phyloP scores from a whole-genome alignment of 805 yeast genomes.

The Yarrowia porcina region DNA sequence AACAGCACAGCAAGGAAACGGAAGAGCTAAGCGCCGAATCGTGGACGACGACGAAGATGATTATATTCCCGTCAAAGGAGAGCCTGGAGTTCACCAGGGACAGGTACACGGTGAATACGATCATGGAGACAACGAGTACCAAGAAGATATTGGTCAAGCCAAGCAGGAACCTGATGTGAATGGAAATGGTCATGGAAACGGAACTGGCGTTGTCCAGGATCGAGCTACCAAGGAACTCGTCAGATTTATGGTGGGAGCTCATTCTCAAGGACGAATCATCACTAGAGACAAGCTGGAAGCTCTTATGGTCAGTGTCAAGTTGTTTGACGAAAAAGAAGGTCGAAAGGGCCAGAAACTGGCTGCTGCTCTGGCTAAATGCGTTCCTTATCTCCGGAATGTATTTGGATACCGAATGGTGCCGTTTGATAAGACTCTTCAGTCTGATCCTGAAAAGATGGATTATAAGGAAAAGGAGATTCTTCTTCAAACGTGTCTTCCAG shows the following conservation, averaged over 20 bases:
- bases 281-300: background rate
- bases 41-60: background rate
- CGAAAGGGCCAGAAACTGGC: background rate
- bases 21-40: background rate
- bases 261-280: slow-evolving; percentile 5
- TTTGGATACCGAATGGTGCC: background rate
- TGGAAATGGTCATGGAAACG: background rate
- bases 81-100: background rate
- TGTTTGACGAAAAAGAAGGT: background rate
- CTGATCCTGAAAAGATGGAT: background rate
- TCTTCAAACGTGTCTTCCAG: background rate
- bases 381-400: background rate
- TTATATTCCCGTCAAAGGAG: background rate
- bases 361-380: background rate
- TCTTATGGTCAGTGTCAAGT: background rate
- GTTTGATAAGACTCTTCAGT: background rate
- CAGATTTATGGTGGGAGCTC: slow-evolving; percentile 2
- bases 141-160: background rate
- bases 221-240: background rate
- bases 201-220: background rate
- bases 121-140: background rate
- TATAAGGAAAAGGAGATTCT: background rate
- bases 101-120: background rate
- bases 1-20: background rate
- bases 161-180: background rate